These are phyloP conservation scores for Chaetothyriales sp. DNA, from an alignment of 2,329 filamentous ascomycete genomes.

Conservation along the genomic window DNA sequence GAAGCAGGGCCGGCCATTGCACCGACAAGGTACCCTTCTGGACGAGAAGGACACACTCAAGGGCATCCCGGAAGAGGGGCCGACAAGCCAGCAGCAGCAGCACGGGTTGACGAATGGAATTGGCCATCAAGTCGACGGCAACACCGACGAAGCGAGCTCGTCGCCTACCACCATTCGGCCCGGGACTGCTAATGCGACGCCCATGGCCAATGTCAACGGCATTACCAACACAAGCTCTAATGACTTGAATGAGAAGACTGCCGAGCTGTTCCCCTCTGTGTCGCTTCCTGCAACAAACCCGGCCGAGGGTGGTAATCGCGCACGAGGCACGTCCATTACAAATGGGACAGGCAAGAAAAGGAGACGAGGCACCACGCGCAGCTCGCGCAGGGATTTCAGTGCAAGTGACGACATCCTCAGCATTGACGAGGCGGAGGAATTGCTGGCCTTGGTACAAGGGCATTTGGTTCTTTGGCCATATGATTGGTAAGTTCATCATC, in stretches of 20 bases:
- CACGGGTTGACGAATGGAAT: slow-evolving; percentile 30
- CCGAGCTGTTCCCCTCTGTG: background rate
- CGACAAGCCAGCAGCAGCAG: slow-evolving; percentile 18
- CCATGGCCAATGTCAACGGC: background rate
- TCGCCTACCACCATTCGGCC: background rate
- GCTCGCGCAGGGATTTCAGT: slow-evolving; percentile 33
- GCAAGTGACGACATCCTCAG: slow-evolving; percentile 60
- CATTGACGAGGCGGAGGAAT: slow-evolving; percentile 60
- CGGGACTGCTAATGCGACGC: background rate
- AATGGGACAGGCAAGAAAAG: slow-evolving; percentile 19
- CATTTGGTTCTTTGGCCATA: slow-evolving; percentile 86
- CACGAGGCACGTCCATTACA: slow-evolving; percentile 1
- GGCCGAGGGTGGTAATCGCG: slow-evolving; percentile 17
- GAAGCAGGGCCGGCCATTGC: slow-evolving; percentile 19
- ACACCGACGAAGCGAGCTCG: slow-evolving; percentile 4
- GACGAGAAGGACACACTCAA: slow-evolving; percentile 13
- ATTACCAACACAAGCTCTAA: background rate
- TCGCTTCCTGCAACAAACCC: background rate
- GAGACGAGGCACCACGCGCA: slow-evolving; percentile 31
- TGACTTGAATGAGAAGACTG: background rate
- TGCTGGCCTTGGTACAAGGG: slow-evolving; percentile 71
- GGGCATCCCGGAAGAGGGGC: slow-evolving; percentile 11
- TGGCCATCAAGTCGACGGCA: slow-evolving; percentile 4
- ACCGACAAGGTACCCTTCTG: slow-evolving; percentile 11
- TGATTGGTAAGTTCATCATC: slow-evolving; percentile 50